Percentiles rank a stretch among this genome's conserved stretches.
phyloP scores from a whole-genome alignment of 2,329 filamentous ascomycete genomes.

The Fusarium sp. region DNA sequence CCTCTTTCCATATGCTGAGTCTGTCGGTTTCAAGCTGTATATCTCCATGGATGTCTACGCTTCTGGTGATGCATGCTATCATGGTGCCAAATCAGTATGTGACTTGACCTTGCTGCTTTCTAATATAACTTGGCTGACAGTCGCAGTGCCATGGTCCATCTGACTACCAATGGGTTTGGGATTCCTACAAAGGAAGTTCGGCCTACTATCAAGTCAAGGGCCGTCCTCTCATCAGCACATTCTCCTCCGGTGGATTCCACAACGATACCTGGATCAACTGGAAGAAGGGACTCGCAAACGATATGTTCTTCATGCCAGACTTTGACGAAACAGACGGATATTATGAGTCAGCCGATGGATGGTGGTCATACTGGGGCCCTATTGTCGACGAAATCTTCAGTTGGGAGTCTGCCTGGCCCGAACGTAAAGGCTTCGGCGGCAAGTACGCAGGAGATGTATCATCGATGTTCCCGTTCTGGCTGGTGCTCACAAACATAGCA shows the following conservation, averaged over 20 bases:
- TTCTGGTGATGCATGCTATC: background rate
- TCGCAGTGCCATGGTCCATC: background rate
- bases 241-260: background rate
- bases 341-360: background rate
- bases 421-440: background rate
- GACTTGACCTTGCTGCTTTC: rapidly evolving
- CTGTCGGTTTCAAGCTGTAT: background rate
- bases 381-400: background rate
- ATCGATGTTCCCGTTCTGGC: background rate
- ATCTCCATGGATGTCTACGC: background rate
- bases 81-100: background rate
- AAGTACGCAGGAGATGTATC: background rate
- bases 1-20: background rate
- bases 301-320: background rate
- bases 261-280: background rate
- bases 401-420: background rate
- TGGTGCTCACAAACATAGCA: background rate
- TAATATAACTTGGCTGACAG: background rate
- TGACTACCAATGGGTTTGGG: background rate
- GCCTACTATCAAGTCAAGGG: background rate
- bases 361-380: background rate
- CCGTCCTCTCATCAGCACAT: background rate
- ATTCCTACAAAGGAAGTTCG: background rate
- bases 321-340: background rate
- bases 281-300: background rate